Evolutionary conservation across 1,139 yeast genomes (phyloP).

Genomic region (Casaregolazyma suthepensis): DNA sequence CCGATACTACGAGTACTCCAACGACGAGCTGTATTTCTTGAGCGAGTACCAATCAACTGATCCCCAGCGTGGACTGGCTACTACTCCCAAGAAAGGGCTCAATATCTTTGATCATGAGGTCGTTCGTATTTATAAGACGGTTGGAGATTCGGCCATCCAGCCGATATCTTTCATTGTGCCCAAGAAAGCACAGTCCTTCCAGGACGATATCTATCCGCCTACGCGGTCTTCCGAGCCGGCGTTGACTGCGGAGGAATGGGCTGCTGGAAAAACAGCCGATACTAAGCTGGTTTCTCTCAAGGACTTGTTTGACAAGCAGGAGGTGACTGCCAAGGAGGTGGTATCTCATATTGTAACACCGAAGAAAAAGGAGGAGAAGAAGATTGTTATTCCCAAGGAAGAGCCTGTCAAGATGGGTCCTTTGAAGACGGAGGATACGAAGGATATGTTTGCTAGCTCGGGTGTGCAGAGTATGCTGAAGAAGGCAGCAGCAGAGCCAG

Average conservation of each 20-base stretch:
- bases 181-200: conserved; percentile 87
- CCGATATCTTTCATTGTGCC: conserved; percentile 92
- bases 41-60: conserved; percentile 84
- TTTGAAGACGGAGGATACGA: conserved; percentile 36
- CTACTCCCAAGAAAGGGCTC: conserved; percentile 76
- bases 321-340: conserved; percentile 27
- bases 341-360: conserved; percentile 11
- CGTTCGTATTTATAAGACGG: conserved; percentile 72
- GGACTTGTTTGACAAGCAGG: conserved; percentile 70
- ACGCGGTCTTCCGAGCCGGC: conserved; percentile 81
- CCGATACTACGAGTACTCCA: conserved; percentile 75
- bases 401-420: conserved; percentile 4
- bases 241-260: conserved; percentile 71
- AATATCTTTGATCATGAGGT: conserved; percentile 81
- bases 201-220: conserved; percentile 87
- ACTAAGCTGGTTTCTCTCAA: conserved; percentile 78
- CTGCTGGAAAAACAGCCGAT: conserved; percentile 64
- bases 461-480: conserved; percentile 37
- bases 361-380: conserved; percentile 10
- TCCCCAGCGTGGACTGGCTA: conserved; percentile 94
- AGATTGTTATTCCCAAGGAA: conserved; percentile 7
- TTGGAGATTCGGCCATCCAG: conserved; percentile 74
- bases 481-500: conserved; percentile 45
- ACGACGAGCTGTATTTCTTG: conserved; percentile 72
- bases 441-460: conserved; percentile 31